Conservation (phyloP, 352 stramenopile species). For the Phytophthora sojae region DNA sequence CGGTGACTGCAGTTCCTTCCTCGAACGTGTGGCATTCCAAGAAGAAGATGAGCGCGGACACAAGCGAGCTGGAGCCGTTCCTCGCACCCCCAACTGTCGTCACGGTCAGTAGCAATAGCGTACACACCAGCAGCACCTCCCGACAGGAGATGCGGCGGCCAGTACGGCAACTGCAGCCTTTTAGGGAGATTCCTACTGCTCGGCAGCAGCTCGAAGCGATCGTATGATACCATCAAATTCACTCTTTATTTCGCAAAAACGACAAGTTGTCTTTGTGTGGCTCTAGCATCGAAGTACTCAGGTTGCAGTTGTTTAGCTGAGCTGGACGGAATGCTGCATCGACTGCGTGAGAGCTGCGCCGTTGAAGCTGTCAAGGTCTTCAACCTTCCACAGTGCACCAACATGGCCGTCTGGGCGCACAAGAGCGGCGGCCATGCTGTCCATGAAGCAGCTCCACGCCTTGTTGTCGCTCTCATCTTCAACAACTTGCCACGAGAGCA, state of each 20-base stretch:
- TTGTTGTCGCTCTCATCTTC: slow-evolving; percentile 34
- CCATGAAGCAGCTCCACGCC: slow-evolving; percentile 54
- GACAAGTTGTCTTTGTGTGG: not conserved
- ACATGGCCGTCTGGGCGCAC: slow-evolving; percentile 87
- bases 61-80: slow-evolving; percentile 49
- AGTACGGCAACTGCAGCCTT: slow-evolving; percentile 25
- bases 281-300: not conserved
- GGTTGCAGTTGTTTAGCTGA: slow-evolving; percentile 27
- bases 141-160: slow-evolving; percentile 35
- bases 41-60: slow-evolving; percentile 44
- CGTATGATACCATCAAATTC: slow-evolving; percentile 35
- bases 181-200: slow-evolving; percentile 9
- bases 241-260: slow-evolving; percentile 28
- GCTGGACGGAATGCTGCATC: slow-evolving; percentile 38
- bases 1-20: not conserved
- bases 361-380: slow-evolving; percentile 32
- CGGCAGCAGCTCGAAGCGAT: slow-evolving; percentile 26
- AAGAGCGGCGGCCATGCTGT: slow-evolving; percentile 49
- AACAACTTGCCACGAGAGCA: slow-evolving; percentile 41
- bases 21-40: slow-evolving; percentile 29
- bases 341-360: slow-evolving; percentile 21
- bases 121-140: slow-evolving; percentile 32
- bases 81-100: slow-evolving; percentile 30
- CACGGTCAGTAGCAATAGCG: slow-evolving; percentile 37
- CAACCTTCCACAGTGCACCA: slow-evolving; percentile 58